Base-by-base conservation (phyloP, 805 yeast genomes). In the Kodamaea lidongshanica region DNA sequence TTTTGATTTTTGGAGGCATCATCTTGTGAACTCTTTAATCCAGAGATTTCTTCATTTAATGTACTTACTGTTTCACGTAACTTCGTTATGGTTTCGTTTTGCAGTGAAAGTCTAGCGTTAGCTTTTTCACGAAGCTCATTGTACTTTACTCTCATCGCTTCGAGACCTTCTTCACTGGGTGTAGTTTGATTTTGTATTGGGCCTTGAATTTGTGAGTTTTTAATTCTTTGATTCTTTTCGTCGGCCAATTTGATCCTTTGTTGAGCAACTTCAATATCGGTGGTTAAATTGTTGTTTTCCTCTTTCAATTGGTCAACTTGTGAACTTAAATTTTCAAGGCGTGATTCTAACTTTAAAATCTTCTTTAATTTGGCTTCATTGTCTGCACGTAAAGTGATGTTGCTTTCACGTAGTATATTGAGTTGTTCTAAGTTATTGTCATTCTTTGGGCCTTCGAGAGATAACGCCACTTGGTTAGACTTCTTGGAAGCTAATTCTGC, bases 391-490 rank as follows among this genome's bases (percentile, higher is more conserved):
- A 81, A 60, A 2, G 83, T 71, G 6, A 65, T 57, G 43, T 81
- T 81, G 42, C 85, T 78, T 50, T 81, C 89, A 30, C 82, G 64
- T 32, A 81, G 52, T 15, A 79, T 58, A 41, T 72, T 75, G 50
- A 81, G 51, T 39, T 79, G 37, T 34, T 76, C 70, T 30, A 79
- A 56, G 43, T 77, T 79, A 28, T 66, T 65, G 34, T 67, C 35
- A 12, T 79, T 46, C 24, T 27, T 27, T 23, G 23, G 14, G 4
- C 24, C 21, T 17, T 27, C 30, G n/a, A 27, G 23, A 6, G 30
- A 19, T 4, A 27, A 13, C 7, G 30, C 19, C n/a, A 20, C 23
- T 8, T 20, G 23, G 23, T 9, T 7, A 16, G 41, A 25, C 24
- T 57, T 56, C 5, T 24, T 27, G 3, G 30, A 19, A 12, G 45